Base-by-base conservation (phyloP, 352 stramenopile species). In the Phytophthora multivora region DNA sequence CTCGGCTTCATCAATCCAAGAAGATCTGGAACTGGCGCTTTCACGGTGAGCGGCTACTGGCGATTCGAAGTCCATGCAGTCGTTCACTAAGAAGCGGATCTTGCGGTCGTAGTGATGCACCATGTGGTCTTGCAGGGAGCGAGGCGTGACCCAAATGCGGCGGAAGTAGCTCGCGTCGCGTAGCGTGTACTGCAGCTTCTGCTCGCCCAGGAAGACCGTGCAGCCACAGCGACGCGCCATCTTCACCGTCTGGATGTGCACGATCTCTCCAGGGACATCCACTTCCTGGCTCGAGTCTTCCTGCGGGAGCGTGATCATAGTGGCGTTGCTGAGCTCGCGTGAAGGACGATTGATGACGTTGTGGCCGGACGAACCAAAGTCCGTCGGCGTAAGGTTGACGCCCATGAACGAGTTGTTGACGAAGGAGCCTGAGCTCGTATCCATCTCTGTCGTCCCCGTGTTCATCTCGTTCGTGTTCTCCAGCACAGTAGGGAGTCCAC, bases 41-140 rank as follows among this genome's bases (percentile, higher is more conserved):
- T 39, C 19, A 12, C 62, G 63, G 43, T 73, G 71, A 1, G 69
- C 71, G 3, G 71, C 63, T 31, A 66, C 62, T 2, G 59, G 62
- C 15, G 67, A 66, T 41, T 76, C 69, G 39, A 83, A 83, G 31
- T 83, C 78, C 49, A 90, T 68, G 63, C 79, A 88, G 33, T 88
- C 63, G 45, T 67, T 59, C 30, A 87, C 72, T 18, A 93, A 59
- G 41, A 74, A 77, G 21, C 68, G 62, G 47, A 93, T 88, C 62
- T 81, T 83, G 38, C 83, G 80, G 69, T 91, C 84, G 60, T 93
- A 93, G 60, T 93, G 84, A 55, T 93, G 81, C n/a, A 88, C 75
- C 74, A 93, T 86, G 68, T 93, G 84, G 53, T 93, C 84, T 51
- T 83, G 71, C 46, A 88, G 16, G 3, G 81, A 74, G 26, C 79